A percentile compares a stretch with the other conserved stretches of the same genome.
Evolutionary conservation across 495 filamentous ascomycete species (phyloP).

Genomic region (Hypoxylon subgilvum): DNA sequence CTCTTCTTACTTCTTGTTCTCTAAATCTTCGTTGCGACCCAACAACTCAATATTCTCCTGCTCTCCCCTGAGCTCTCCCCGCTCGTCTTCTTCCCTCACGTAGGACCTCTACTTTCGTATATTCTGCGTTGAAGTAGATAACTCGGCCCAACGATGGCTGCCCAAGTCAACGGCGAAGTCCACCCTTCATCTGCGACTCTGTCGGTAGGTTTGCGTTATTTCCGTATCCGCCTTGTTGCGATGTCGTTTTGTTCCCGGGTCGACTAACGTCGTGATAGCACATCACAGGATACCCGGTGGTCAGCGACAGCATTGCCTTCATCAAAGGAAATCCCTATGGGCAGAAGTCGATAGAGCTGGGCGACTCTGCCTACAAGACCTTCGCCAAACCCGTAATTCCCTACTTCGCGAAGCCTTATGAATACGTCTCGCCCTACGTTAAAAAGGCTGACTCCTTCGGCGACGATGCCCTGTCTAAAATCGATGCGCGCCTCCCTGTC

Average conservation of each 20-base stretch:
- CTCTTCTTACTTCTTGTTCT: background rate
- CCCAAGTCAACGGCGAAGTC: slow-evolving; percentile 70
- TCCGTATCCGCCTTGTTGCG: slow-evolving; percentile 5
- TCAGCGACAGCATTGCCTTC: slow-evolving; percentile 76
- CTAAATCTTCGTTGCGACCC: slow-evolving; percentile 19
- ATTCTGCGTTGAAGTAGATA: background rate
- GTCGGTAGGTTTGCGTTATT: slow-evolving; percentile 57
- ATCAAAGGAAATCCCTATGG: slow-evolving; percentile 83
- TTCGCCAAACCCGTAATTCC: slow-evolving; percentile 74
- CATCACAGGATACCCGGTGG: slow-evolving; percentile 80
- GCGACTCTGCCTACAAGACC: slow-evolving; percentile 68
- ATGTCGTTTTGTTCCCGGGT: background rate
- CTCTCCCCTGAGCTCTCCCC: slow-evolving; percentile 7
- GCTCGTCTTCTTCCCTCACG: slow-evolving; percentile 1
- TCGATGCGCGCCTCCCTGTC: slow-evolving; percentile 82
- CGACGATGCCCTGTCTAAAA: slow-evolving; percentile 70
- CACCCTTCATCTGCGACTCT: slow-evolving; percentile 68
- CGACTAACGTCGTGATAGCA: slow-evolving; percentile 61
- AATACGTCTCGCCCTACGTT: slow-evolving; percentile 81
- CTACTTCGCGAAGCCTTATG: slow-evolving; percentile 76
- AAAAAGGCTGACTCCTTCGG: slow-evolving; percentile 80
- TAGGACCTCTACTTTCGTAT: slow-evolving; percentile 4
- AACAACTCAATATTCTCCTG: slow-evolving; percentile 18
- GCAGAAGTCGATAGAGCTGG: slow-evolving; percentile 75
- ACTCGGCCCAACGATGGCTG: slow-evolving; percentile 43